Conservation (phyloP, 2,329 filamentous ascomycete genomes). For the Knufia petricola region DNA sequence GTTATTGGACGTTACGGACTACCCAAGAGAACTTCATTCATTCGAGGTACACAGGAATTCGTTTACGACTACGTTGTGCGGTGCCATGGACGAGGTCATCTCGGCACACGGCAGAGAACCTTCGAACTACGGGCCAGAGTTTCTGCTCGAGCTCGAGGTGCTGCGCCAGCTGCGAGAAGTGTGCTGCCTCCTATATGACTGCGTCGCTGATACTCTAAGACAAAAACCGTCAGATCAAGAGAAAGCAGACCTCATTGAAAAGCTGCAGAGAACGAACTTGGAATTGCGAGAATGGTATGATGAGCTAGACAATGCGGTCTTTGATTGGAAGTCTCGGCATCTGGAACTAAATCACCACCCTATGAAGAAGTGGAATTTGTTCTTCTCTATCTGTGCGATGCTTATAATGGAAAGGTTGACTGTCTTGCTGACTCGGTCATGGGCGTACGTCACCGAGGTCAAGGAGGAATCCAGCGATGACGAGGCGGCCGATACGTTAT, state of each 20-base stretch:
- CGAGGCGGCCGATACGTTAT: conserved; percentile 10
- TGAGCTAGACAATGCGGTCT: conserved; percentile 8
- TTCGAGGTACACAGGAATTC: conserved; percentile 5
- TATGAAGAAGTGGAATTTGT: conserved; percentile 10
- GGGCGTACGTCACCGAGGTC: conserved; percentile 4
- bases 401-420: conserved; percentile 7
- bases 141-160: conserved; percentile 1
- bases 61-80: conserved; percentile 1
- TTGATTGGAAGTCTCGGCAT: conserved; percentile 9
- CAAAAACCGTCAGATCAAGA: not conserved
- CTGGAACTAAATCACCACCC: conserved; percentile 10
- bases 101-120: not conserved
- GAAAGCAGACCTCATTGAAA: conserved; percentile 7
- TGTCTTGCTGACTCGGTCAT: conserved; percentile 6
- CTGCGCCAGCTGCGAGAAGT: conserved; percentile 6
- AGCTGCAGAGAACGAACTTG: conserved; percentile 9
- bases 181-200: conserved; percentile 6
- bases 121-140: conserved; percentile 1
- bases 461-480: conserved; percentile 1
- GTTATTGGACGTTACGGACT: not conserved
- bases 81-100: conserved; percentile 7
- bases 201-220: conserved; percentile 2
- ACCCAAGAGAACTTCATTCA: conserved; percentile 1
- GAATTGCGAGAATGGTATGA: conserved; percentile 9
- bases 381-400: conserved; percentile 9